Base-by-base conservation (phyloP, 495 filamentous ascomycete genomes). In the Daldinia loculata region DNA sequence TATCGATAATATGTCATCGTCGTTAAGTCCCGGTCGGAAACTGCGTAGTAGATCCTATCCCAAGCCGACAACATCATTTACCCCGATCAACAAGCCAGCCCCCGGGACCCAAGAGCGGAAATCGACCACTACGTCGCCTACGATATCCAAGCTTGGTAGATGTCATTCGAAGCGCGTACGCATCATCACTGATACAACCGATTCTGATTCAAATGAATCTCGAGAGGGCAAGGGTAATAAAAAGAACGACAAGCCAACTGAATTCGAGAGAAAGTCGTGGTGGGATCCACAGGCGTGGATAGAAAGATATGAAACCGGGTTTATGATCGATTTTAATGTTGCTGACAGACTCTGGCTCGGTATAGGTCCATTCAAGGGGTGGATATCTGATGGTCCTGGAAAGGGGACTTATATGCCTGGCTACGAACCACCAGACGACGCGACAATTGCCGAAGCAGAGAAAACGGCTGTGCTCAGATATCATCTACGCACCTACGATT, bases 221-320 rank as follows among this genome's bases (percentile, higher is more conserved):
- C 22, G 6, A 30, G 30, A 56, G 8, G 8, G 17, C 36, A 5
- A 36, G 14, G 1, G 14, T 34, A 29, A 45, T 58, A 14, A 8
- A 17, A 34, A 57, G 6, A 19, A 52, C 6, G 1, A 8, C 1
- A 30, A 15, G 5, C 27, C 15, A 15, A 24, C 6, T 1, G 9
- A 57, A 9, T 24, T n/a, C 9, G 30, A 51, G 14, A 66, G 52
- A 22, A 61, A 62, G 53, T 17, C 52, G 3, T 41, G 34, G 26
- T 71, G 69, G 69, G 51, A 41, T n/a, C 63, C 63, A 15, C 27
- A 43, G n/a, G 36, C 34, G 29, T 71, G 69, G 69, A 63, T 71
- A 32, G 26, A 66, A 36, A 66, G 45, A 51, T 71, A 71, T 34
- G 63, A 71, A 14, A 59, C 52, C 1, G 15, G 4, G 27, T 71